Base-by-base conservation (phyloP, 2,329 filamentous ascomycete species). In the Nothopassalora personata region DNA sequence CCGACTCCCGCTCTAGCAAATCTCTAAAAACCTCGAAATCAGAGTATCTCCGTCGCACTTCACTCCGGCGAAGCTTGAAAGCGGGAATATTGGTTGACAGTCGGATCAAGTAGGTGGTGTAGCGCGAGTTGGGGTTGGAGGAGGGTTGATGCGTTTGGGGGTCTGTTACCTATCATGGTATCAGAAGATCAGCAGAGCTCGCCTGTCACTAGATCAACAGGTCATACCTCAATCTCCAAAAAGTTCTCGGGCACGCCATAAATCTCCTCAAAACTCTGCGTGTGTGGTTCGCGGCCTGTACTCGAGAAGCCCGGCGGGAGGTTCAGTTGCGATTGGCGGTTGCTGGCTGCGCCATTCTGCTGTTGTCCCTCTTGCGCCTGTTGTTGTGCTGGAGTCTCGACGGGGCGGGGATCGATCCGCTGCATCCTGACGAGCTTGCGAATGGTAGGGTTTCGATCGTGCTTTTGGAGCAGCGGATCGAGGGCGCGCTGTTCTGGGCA, bases 11-110 rank as follows among this genome's bases (percentile, higher is more conserved):
- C 83, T 99, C 94, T 61, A 99, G 85, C 64, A 97, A 96, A 76
- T 99, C 94, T 73, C 94, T 90, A 76, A 99, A 99, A 79, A 96
- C 93, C 79, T 99, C 94, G 75, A 99, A 99, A 76, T 99, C 94
- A 58, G 89, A 94, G 81, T 99, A 99, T 54, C 94, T 90, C 63
- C 94, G 87, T 67, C 92, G 91, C 63, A 99, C 94, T 67, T 86
- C 85, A 65, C 87, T 91, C 73, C 75, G 75, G 65, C 92, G 91
- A 69, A 97, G 86, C 80, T 97, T 97, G 84, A 99, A 99, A 69
- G 94, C 92, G 59, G 94, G 94, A 73, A 99, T 99, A 79, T 99
- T 99, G 77, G 94, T 99, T 70, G 90, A 88, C 80, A 94, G 96
- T 69, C 96, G 84, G 72, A 99, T 97, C 77, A 97, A 92, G 81